Conservation (phyloP, 352 stramenopile genomes). For the Globisporangium sylvaticum region DNA sequence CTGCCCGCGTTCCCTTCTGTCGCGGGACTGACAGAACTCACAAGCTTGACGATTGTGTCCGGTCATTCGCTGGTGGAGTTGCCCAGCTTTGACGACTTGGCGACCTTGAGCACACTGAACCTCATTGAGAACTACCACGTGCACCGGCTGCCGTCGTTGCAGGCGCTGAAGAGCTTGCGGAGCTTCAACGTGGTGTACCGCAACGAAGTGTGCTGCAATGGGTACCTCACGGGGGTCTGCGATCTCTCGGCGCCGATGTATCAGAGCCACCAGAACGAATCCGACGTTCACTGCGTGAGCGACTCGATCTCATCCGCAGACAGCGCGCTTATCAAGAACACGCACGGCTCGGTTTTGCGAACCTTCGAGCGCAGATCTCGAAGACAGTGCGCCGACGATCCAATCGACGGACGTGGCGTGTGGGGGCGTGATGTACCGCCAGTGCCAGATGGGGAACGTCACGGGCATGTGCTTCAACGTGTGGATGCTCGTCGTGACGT, state of each 20-base stretch:
- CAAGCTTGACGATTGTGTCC: constrained; percentile 7
- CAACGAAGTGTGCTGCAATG: constrained; percentile 21
- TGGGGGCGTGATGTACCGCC: constrained; percentile 24
- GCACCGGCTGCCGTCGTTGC: constrained; percentile 6
- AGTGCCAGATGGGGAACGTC: constrained; percentile 19
- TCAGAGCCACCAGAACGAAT: not conserved
- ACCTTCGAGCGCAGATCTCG: constrained; percentile 2
- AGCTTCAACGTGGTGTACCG: constrained; percentile 17
- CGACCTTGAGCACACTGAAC: constrained; percentile 10
- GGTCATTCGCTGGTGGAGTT: constrained; percentile 1
- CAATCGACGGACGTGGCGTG: constrained; percentile 29
- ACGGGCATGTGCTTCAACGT: constrained; percentile 39
- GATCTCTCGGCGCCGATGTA: constrained; percentile 9
- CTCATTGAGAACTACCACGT: constrained; percentile 15
- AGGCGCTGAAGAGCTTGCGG: not conserved
- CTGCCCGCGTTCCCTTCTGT: constrained; percentile 12
- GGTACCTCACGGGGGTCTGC: constrained; percentile 14
- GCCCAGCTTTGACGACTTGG: constrained; percentile 15
- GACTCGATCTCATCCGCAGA: constrained; percentile 9
- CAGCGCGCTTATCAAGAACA: constrained; percentile 1
- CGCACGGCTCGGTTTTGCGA: constrained; percentile 11
- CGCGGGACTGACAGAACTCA: not conserved
- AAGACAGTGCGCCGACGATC: constrained; percentile 16
- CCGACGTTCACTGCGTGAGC: not conserved
- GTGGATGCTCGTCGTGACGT: constrained; percentile 32